Evolutionary conservation across 148 eudicot species (phyloP), one percentile per base, ranked within the genome.

Genomic region (Pouteria glomerata): DNA sequence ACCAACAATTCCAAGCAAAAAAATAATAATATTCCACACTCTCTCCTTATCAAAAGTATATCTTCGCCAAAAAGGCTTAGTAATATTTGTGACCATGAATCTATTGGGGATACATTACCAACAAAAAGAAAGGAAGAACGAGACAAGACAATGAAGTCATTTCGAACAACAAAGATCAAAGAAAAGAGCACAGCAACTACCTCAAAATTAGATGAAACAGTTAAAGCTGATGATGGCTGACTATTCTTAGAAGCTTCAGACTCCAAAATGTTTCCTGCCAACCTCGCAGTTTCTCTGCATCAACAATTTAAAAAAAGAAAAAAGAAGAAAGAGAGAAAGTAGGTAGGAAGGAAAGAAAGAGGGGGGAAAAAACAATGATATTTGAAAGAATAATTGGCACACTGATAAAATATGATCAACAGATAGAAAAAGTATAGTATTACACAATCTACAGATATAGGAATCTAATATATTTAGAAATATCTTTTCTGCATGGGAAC

Each of bases 171-270:
- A 51, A 35, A 66, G 59, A 63, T 34, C 23, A 72, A 42, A 29
- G 19, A 35, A 64, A 37, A 66, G 33, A 29, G 39, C 37, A 23
- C 23, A 60, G 45, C 45, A 33, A 29, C 33, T 86, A 88, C 96
- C 96, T 90, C 96, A 60, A 90, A 90, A 70, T 90, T 90, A 55
- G 96, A 88, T 41, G 96, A 88, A 62, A 90, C 88, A 56, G 79
- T 83, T 53, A 88, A 78, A 65, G 89, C 75, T 70, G 90, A 74
- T n/a, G 83, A 75, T 35, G 73, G 70, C 57, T 74, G 86, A 79
- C 78, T 72, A 71, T 42, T 80, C 76, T 78, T 86, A 53, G 84
- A 77, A 77, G 80, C 82, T 71, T 90, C 96, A 68, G 77, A 62
- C 33, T 90, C 92, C 30, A 75, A 44, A 74, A 71, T 64, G 65